These are phyloP conservation scores for Alternaria brassicae DNA, from an alignment of 2,329 filamentous ascomycete species.

Conservation along the genomic window DNA sequence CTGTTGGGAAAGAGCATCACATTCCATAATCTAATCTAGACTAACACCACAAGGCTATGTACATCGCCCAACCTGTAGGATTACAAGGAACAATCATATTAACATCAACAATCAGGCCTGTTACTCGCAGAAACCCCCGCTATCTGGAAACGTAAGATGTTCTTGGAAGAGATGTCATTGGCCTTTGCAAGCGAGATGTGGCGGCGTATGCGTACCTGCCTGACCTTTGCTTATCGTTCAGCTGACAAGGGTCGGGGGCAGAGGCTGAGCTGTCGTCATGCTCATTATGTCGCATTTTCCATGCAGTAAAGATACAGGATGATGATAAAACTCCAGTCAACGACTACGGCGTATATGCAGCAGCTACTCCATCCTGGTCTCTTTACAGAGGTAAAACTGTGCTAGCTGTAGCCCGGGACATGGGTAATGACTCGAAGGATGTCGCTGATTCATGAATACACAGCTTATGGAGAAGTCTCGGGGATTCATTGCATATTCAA, in stretches of 20 bases:
- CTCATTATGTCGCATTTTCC: not conserved
- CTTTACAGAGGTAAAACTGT: fast-evolving
- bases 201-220: not conserved
- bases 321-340: fast-evolving
- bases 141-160: too few species aligned
- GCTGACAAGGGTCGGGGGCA: not conserved
- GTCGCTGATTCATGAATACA: too few species aligned
- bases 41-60: too few species aligned
- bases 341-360: not conserved
- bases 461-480: not conserved
- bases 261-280: not conserved
- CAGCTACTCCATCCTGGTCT: fast-evolving
- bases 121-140: not conserved
- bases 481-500: not conserved
- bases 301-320: not conserved
- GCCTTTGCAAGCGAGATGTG: not conserved
- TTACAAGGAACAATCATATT: not conserved
- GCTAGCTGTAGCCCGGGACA: not conserved
- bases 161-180: not conserved
- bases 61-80: too few species aligned
- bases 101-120: not conserved
- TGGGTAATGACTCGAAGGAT: not conserved
- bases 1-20: too few species aligned
- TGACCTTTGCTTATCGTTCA: not conserved
- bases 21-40: too few species aligned